phyloP scores from a whole-genome alignment of 83 land plant genomes.

The Thuja plicata region DNA sequence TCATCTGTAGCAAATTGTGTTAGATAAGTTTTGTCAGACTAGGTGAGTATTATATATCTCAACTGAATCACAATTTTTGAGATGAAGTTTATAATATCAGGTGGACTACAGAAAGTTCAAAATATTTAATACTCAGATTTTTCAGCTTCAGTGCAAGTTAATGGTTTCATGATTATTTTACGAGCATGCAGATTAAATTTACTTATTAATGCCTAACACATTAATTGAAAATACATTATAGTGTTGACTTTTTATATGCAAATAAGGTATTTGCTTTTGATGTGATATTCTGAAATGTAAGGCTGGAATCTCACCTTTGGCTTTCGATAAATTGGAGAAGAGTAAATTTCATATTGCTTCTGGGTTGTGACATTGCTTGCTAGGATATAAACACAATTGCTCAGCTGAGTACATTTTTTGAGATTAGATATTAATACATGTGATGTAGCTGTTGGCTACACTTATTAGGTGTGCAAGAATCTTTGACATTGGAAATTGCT shows the following conservation, averaged over 20 bases:
- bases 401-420: background rate
- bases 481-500: no score
- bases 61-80: no score
- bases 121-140: background rate
- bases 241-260: no score
- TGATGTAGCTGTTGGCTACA: no score
- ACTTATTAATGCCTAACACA: background rate
- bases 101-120: background rate
- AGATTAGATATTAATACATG: no score
- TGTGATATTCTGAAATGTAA: background rate
- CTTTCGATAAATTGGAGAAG: background rate
- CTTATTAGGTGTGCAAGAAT: no score
- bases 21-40: background rate
- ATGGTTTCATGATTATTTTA: background rate
- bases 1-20: background rate
- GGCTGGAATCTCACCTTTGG: background rate
- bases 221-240: no score
- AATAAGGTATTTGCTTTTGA: no score
- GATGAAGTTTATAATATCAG: no score
- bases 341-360: no score
- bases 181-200: background rate
- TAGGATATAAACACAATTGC: background rate
- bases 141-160: background rate
- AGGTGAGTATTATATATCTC: no score
- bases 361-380: background rate